Evolutionary conservation across 352 stramenopile species (phyloP).

Genomic region (Phytophthora uliginosa): DNA sequence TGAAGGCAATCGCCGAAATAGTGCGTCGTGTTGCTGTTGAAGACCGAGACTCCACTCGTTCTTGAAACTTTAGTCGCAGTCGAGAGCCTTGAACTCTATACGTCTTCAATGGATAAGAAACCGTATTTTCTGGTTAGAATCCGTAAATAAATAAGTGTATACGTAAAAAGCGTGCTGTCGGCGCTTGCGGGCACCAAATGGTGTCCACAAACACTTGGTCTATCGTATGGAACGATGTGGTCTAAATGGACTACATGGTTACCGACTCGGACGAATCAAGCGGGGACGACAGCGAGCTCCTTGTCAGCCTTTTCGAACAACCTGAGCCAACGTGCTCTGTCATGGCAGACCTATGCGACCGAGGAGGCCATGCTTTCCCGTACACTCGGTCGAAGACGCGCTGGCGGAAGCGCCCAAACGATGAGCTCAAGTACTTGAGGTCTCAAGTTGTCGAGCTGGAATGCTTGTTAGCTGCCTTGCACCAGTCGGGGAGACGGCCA

Average conservation of each 20-base stretch:
- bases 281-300: slow-evolving; percentile 9
- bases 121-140: not conserved
- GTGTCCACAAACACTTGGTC: not conserved
- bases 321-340: not conserved
- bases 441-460: slow-evolving; percentile 31
- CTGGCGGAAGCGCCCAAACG: slow-evolving; percentile 41
- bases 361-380: slow-evolving; percentile 24
- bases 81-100: not conserved
- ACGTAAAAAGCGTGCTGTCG: not conserved
- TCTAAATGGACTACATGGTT: not conserved
- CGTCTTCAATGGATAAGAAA: not conserved
- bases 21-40: not conserved
- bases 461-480: slow-evolving; percentile 14
- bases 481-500: not conserved
- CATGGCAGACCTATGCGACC: slow-evolving; percentile 1
- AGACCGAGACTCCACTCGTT: not conserved
- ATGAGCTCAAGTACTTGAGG: slow-evolving; percentile 47
- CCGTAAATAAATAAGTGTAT: not conserved
- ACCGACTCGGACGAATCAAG: slow-evolving; percentile 23
- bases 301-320: slow-evolving; percentile 22
- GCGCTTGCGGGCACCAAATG: slow-evolving; percentile 5
- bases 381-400: slow-evolving; percentile 36
- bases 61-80: no score
- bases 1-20: not conserved
- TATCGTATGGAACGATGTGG: slow-evolving; percentile 2